phyloP scores from a whole-genome alignment of 176 grass and related monocot genomes.

The Raddia guianensis region DNA sequence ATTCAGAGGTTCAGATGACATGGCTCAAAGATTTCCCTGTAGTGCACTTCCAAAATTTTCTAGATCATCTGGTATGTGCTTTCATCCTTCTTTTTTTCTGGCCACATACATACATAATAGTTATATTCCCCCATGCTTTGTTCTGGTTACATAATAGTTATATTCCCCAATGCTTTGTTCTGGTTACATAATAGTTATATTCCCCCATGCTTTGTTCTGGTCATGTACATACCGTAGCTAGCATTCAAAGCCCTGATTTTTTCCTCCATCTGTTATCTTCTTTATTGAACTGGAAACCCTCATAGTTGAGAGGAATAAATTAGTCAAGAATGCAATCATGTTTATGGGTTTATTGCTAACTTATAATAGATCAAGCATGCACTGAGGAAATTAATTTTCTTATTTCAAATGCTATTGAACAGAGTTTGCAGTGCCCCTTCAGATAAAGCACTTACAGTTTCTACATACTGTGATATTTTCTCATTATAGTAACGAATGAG shows the following conservation, averaged over 20 bases:
- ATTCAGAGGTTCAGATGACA: conserved; percentile 51
- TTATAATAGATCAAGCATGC: conserved; percentile 6
- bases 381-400: neutral
- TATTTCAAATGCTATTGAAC: conserved; percentile 20
- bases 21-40: conserved; percentile 54
- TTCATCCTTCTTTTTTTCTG: conserved; percentile 8
- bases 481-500: neutral
- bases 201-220: conserved; percentile 6
- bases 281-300: conserved; percentile 4
- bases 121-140: neutral
- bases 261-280: neutral
- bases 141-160: neutral
- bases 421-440: neutral
- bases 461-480: neutral
- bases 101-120: neutral
- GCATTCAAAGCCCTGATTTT: neutral
- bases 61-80: conserved; percentile 78
- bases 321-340: neutral
- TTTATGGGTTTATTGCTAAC: neutral
- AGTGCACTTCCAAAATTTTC: conserved; percentile 56
- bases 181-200: neutral
- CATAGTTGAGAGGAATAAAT: neutral
- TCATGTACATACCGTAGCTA: neutral
- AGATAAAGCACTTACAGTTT: conserved; percentile 5
- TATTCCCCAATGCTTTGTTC: conserved; percentile 1